These are phyloP conservation scores for Perkinsus chesapeaki DNA, from an alignment of 169 alveolate genomes.

Conservation along the genomic window DNA sequence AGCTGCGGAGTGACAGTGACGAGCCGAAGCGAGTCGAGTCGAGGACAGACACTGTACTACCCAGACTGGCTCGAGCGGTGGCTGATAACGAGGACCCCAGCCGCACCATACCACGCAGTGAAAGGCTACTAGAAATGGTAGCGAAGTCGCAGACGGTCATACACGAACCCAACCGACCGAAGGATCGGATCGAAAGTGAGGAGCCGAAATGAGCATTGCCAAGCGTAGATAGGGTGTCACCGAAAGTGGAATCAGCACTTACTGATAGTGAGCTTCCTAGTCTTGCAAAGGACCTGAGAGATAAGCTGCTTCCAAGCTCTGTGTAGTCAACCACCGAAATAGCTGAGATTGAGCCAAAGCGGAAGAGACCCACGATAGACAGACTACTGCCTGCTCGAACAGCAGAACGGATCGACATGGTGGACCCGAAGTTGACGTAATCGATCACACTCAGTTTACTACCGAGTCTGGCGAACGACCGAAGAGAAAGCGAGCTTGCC, in stretches of 20 bases:
- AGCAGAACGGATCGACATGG: not conserved
- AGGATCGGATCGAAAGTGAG: not conserved
- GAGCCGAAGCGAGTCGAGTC: not conserved
- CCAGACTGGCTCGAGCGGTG: not conserved
- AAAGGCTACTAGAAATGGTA: not conserved
- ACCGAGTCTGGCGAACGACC: not conserved
- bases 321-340: not conserved
- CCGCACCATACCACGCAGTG: not conserved
- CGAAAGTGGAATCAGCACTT: not conserved
- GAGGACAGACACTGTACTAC: not conserved
- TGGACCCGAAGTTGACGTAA: not conserved
- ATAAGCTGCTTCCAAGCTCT: not conserved
- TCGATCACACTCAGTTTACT: not conserved
- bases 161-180: not conserved
- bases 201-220: not conserved
- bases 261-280: slow-evolving; percentile 1
- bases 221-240: not conserved
- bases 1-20: not conserved
- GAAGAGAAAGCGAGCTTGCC: slow-evolving; percentile 3
- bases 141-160: not conserved
- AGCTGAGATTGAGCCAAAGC: not conserved
- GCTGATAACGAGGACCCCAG: not conserved
- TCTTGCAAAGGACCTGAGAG: not conserved
- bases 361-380: not conserved
- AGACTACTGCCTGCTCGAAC: not conserved